Evolutionary conservation across 345 rosid species (phyloP), one percentile per base, ranked within the genome.

Genomic region (Erucastrum elatum): DNA sequence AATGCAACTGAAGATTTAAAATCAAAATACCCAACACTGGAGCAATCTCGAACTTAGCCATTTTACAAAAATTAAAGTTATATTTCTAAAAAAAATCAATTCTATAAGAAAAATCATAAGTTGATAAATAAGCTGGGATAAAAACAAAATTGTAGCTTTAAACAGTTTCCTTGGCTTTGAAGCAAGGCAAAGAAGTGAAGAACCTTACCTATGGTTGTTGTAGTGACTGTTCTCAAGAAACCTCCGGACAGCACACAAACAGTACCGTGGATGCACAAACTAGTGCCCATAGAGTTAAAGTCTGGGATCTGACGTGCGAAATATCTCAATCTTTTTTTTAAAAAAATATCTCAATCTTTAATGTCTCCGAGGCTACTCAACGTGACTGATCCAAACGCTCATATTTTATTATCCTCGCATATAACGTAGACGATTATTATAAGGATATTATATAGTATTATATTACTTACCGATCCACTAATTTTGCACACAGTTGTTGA

Each of bases 31-130:
- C 21, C 77, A 59, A 71, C 60, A 71, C 39, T 56, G 35, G 60
- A 71, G 66, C 65, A 7, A 39, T 71, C 66, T 64, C 37, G 65
- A 70, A 27, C 65, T 26, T 59, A 21, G 21, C 21, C 21, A 21
- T 21, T 21, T 21, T 21, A 21, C 21, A 21, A 21, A 21, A 21
- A 21, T 21, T 21, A 21, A 21, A 21, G 21, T 21, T 21, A 21
- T 21, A 21, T 21, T 21, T 21, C 21, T 21, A 21, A 21, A 21
- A 21, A 21, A 21, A 21, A 21, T 21, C 21, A 21, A 21, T 21
- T 21, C 21, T 21, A 21, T 11, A 44, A 12, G 53, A 44, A 44
- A 44, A 44, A 44, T 0, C 4, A 12, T 11, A 44, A 44, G 53
- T 12, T 44, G 53, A 44, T 11, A 44, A 44, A 44, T 12, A 11